Evolutionary conservation across 2,329 filamentous ascomycete genomes (phyloP).

Genomic region (Tolypocladium cylindrosporum): DNA sequence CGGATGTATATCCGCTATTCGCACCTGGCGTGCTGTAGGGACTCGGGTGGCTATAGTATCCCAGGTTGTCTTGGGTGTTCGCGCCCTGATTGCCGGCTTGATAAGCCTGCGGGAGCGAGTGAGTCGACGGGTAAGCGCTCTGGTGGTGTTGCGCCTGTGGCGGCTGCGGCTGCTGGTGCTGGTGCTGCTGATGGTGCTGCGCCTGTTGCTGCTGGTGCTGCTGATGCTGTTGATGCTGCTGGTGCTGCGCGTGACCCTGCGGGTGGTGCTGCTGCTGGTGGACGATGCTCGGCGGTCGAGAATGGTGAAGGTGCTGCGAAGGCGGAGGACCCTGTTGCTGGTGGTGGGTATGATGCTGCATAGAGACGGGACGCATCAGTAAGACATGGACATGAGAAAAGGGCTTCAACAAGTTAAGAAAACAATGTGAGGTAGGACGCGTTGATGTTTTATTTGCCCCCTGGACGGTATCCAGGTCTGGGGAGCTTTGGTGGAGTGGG

Average conservation of each 20-base stretch:
- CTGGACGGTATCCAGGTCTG: slow-evolving; percentile 36
- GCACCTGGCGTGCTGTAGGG: slow-evolving; percentile 76
- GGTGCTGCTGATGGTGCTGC: slow-evolving; percentile 45
- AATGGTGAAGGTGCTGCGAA: slow-evolving; percentile 57
- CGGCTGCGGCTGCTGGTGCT: slow-evolving; percentile 52
- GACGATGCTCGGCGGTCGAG: slow-evolving; percentile 62
- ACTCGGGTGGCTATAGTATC: slow-evolving; percentile 70
- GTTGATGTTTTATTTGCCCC: slow-evolving; percentile 40
- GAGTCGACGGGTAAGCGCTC: slow-evolving; percentile 57
- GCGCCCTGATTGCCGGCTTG: slow-evolving; percentile 53
- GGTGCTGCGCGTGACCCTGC: slow-evolving; percentile 47
- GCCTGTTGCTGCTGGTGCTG: slow-evolving; percentile 27
- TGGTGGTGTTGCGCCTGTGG: slow-evolving; percentile 45
- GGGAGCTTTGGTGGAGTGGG: slow-evolving; percentile 26
- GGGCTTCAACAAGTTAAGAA: slow-evolving; percentile 25
- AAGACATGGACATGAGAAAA: slow-evolving; percentile 26
- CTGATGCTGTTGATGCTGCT: slow-evolving; percentile 47
- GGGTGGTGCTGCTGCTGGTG: slow-evolving; percentile 38
- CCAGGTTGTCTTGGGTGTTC: slow-evolving; percentile 53
- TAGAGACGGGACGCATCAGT: slow-evolving; percentile 52
- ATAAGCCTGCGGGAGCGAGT: slow-evolving; percentile 58
- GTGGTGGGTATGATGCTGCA: slow-evolving; percentile 70
- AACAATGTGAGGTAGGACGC: slow-evolving; percentile 32
- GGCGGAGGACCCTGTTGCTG: slow-evolving; percentile 62
- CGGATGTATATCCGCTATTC: slow-evolving; percentile 75